phyloP scores from a whole-genome alignment of 169 alveolate species.

The Eimeria maxima region DNA sequence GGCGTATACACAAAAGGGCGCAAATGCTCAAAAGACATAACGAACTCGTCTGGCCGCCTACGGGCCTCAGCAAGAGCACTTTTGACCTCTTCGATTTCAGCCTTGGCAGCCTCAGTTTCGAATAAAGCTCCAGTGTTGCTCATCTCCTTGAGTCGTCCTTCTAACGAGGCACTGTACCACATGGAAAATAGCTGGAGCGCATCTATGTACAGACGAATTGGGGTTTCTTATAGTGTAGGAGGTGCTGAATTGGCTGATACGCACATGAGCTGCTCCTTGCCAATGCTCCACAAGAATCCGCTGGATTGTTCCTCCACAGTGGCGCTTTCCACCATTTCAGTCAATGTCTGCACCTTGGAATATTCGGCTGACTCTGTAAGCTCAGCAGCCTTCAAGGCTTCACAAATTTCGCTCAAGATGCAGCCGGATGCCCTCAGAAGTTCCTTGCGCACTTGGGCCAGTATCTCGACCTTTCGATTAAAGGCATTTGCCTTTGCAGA shows the following conservation, averaged over 20 bases:
- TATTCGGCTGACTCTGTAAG: not conserved
- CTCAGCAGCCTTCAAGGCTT: not conserved
- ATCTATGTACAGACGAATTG: not conserved
- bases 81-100: slow-evolving; percentile 16
- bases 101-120: slow-evolving; percentile 68
- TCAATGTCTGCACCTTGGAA: not conserved
- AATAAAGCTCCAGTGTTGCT: slow-evolving; percentile 51
- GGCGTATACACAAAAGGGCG: not conserved
- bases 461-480: slow-evolving; percentile 3
- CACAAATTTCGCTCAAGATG: slow-evolving; percentile 28
- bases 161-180: slow-evolving; percentile 9
- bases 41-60: slow-evolving; percentile 40
- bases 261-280: slow-evolving; percentile 62
- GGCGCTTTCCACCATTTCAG: slow-evolving; percentile 2
- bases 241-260: not conserved
- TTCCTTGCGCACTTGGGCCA: slow-evolving; percentile 50
- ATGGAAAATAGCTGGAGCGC: not conserved
- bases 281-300: slow-evolving; percentile 52
- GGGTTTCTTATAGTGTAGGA: not conserved
- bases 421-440: slow-evolving; percentile 34
- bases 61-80: slow-evolving; percentile 64
- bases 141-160: slow-evolving; percentile 32
- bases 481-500: slow-evolving; percentile 18
- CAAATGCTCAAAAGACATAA: slow-evolving; percentile 48
- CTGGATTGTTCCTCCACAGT: not conserved